phyloP scores from a whole-genome alignment of 2,329 filamentous ascomycete genomes.

The Phialophora verrucosa region DNA sequence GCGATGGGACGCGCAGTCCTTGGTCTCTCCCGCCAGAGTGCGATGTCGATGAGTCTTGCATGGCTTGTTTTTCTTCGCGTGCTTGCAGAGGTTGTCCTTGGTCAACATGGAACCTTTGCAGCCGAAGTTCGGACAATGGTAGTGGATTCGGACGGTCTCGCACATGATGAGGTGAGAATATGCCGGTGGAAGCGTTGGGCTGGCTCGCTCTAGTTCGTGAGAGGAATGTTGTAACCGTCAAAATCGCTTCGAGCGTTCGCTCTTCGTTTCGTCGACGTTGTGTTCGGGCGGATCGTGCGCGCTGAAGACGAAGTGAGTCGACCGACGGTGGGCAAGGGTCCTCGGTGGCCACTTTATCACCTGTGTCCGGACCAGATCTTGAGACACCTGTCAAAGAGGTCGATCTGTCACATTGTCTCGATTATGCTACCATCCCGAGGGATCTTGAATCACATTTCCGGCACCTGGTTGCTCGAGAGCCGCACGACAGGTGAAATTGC shows the following conservation, averaged over 20 bases:
- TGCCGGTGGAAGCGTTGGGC: not conserved
- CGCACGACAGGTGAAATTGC: not conserved
- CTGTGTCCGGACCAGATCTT: not conserved
- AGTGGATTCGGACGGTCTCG: conserved; percentile 28
- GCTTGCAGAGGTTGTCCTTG: conserved; percentile 19
- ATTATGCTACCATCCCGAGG: not conserved
- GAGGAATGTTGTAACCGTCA: not conserved
- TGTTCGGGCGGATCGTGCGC: not conserved
- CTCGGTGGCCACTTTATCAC: not conserved
- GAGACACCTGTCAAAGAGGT: not conserved
- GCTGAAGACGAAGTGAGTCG: not conserved
- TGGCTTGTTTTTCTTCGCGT: conserved; percentile 26
- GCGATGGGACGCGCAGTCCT: conserved; percentile 24
- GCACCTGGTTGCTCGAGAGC: conserved; percentile 3
- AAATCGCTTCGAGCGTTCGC: not conserved
- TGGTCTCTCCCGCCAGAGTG: conserved; percentile 21
- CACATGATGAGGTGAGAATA: conserved; percentile 20
- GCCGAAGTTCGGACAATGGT: conserved; percentile 20
- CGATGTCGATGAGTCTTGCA: conserved; percentile 20
- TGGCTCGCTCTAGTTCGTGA: not conserved
- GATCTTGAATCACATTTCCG: not conserved
- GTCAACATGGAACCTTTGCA: conserved; percentile 24
- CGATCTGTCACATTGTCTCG: not conserved
- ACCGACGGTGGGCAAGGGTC: not conserved
- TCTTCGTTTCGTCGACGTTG: not conserved